Conservation (phyloP, 768 basidiomycete species). For the Fomitopsis serialis region DNA sequence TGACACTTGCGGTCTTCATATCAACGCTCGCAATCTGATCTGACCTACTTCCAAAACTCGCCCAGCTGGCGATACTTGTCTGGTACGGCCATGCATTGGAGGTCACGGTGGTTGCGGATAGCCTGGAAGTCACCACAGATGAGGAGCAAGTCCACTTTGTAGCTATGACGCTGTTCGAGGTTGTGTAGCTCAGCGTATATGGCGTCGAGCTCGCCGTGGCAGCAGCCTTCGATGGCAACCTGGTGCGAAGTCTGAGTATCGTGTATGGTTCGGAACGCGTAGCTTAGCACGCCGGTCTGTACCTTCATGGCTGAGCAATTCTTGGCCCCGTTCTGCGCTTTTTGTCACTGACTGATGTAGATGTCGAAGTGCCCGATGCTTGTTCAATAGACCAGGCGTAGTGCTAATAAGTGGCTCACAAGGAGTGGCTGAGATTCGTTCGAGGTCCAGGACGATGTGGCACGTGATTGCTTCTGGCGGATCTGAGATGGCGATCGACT, state of each 20-base stretch:
- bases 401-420: too few species aligned
- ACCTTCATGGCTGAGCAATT: too few species aligned
- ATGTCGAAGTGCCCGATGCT: background rate
- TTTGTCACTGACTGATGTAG: background rate
- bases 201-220: constrained; percentile 86
- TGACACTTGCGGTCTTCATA: too few species aligned
- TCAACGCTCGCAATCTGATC: background rate
- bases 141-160: constrained; percentile 78
- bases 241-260: constrained; percentile 20
- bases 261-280: background rate
- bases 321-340: too few species aligned
- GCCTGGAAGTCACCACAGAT: constrained; percentile 98
- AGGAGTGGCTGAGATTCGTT: too few species aligned
- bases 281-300: background rate
- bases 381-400: too few species aligned
- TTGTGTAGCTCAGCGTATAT: constrained; percentile 69
- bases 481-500: background rate
- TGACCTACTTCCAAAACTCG: constrained; percentile 72
- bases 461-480: background rate
- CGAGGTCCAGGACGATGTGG: too few species aligned
- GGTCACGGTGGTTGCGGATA: constrained; percentile 76
- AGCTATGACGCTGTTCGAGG: constrained; percentile 57
- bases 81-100: constrained; percentile 89
- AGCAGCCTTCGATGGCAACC: constrained; percentile 93
- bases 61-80: constrained; percentile 82